A percentile compares a stretch with the other conserved stretches of the same genome.
phyloP scores from a whole-genome alignment of 768 basidiomycete species.

The Cytidiella melzeri region DNA sequence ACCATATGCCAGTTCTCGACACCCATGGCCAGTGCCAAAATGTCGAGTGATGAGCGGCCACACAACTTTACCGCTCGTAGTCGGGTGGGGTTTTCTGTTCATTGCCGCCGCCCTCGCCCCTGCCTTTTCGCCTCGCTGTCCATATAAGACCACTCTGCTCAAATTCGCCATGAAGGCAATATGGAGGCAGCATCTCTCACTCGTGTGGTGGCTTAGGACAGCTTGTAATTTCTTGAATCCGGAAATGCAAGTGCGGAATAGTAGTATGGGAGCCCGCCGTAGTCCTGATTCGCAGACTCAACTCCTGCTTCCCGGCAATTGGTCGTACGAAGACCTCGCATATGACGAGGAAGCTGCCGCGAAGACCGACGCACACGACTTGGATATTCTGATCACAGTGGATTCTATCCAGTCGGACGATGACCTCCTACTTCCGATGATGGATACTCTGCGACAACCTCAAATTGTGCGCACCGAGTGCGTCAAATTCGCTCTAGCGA shows the following conservation, averaged over 20 bases:
- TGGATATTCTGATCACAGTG: background rate
- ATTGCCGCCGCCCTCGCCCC: no score
- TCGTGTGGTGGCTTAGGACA: no score
- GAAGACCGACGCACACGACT: background rate
- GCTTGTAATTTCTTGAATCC: no score
- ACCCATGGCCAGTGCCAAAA: slow-evolving; percentile 50
- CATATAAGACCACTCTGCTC: no score
- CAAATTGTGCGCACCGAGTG: background rate
- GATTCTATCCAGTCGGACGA: background rate
- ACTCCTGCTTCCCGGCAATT: background rate
- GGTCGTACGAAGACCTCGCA: background rate
- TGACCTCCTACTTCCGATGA: background rate
- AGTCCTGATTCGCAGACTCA: no score
- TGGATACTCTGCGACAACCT: background rate
- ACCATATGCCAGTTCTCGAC: slow-evolving; percentile 70
- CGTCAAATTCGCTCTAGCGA: background rate
- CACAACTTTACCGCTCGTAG: no score
- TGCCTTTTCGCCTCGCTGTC: no score
- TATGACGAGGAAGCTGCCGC: background rate
- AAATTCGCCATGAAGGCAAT: no score
- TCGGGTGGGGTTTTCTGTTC: no score
- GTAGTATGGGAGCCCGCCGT: no score
- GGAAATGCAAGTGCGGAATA: no score
- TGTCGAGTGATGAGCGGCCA: slow-evolving; percentile 68
- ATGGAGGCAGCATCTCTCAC: no score